Evolutionary conservation across 179 eudicot genomes (phyloP).

Genomic region (Dionaea muscipula): DNA sequence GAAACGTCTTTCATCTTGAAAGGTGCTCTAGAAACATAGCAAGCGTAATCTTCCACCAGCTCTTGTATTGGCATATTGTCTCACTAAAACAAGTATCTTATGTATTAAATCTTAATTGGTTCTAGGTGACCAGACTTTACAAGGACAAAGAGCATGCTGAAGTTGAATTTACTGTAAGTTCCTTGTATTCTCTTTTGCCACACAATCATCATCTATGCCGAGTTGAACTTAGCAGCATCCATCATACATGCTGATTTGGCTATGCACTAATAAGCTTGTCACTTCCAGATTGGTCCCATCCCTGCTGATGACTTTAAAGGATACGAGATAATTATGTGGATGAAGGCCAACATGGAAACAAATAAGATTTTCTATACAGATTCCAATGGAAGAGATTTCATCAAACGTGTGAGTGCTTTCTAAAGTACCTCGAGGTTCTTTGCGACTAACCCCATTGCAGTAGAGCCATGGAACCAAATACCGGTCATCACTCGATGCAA

Average conservation of each 20-base stretch:
- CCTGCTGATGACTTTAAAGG: constrained; percentile 42
- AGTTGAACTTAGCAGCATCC: not conserved
- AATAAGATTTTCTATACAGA: constrained; percentile 66
- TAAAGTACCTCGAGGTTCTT: too few relatives aligned
- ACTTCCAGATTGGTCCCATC: constrained; percentile 65
- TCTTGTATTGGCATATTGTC: too few relatives aligned
- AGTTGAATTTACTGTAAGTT: constrained; percentile 61
- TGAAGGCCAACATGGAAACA: constrained; percentile 52
- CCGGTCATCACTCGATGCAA: too few relatives aligned
- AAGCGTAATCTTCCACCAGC: too few relatives aligned
- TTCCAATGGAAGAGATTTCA: constrained; percentile 83
- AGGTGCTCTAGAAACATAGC: too few relatives aligned
- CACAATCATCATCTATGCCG: not conserved
- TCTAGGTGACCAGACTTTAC: constrained; percentile 64
- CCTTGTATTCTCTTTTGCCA: not conserved
- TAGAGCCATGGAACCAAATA: too few relatives aligned
- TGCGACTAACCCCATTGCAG: too few relatives aligned
- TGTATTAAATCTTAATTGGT: too few relatives aligned
- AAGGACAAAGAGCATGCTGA: constrained; percentile 83
- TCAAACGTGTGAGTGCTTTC: constrained; percentile 26
- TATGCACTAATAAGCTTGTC: constrained; percentile 7
- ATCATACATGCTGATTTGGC: not conserved
- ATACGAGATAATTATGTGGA: constrained; percentile 63
- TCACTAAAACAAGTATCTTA: too few relatives aligned
- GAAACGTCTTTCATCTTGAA: too few relatives aligned